Evolutionary conservation across 306 rosid genomes (phyloP).

Genomic region (Cicer arietinum): DNA sequence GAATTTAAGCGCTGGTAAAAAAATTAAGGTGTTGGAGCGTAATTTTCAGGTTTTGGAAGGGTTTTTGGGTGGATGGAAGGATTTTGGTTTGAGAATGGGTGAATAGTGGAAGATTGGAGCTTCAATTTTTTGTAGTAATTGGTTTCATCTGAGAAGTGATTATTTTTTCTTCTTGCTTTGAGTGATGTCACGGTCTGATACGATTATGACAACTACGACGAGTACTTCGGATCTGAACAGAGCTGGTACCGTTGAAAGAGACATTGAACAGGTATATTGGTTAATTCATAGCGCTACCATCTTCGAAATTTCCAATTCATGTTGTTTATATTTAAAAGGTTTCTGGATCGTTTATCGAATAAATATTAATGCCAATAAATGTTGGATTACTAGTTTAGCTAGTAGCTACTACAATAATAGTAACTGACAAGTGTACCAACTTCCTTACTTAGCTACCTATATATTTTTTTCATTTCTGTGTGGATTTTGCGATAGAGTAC

Average conservation of each 20-base stretch:
- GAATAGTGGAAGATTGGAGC: slow-evolving; percentile 48
- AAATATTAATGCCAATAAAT: slow-evolving; percentile 12
- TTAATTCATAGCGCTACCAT: slow-evolving; percentile 29
- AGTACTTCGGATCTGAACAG: slow-evolving; percentile 76
- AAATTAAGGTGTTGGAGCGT: slow-evolving; percentile 42
- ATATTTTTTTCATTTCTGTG: neutral
- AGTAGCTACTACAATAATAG: neutral
- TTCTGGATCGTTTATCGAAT: neutral
- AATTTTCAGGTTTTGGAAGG: slow-evolving; percentile 45
- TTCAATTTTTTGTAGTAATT: slow-evolving; percentile 49
- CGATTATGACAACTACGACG: slow-evolving; percentile 71
- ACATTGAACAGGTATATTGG: slow-evolving; percentile 71
- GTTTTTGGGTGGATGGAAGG: slow-evolving; percentile 54
- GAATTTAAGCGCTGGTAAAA: slow-evolving; percentile 51
- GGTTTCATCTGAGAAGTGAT: slow-evolving; percentile 30
- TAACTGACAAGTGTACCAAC: neutral
- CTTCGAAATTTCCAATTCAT: slow-evolving; percentile 19
- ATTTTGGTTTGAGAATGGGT: slow-evolving; percentile 59
- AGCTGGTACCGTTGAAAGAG: slow-evolving; percentile 77
- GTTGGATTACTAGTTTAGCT: neutral
- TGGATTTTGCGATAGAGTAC: neutral
- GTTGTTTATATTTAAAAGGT: slow-evolving; percentile 10
- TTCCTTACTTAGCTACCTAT: no score
- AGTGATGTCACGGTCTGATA: slow-evolving; percentile 64
- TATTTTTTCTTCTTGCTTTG: slow-evolving; percentile 30